Evolutionary conservation across 352 stramenopile genomes (phyloP), one percentile per base, ranked within the genome.

Genomic region (Globisporangium okanoganense): DNA sequence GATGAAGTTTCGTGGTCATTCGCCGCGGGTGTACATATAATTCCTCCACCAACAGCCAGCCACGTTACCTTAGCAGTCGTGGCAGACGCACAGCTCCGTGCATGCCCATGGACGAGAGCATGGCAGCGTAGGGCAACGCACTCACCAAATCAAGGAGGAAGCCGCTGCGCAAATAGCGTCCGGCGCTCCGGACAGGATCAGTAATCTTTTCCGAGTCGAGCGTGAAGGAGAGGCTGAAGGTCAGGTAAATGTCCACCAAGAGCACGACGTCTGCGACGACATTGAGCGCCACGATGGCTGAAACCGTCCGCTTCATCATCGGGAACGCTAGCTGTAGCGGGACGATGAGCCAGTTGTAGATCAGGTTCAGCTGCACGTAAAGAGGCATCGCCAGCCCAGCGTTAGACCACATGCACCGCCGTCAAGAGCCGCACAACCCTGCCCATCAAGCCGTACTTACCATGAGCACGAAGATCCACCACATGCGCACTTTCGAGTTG

Each of bases 141-240:
- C 72, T 87, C 0, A 76, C 5, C 3, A 86, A 20, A 24, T 89
- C 79, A 25, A 81, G 59, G 0, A 71, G 0, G 33, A 86, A 85
- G 0, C 50, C 33, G 5, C 62, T 48, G 6, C 55, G 13, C 5
- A 86, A 16, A 49, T 89, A 87, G n/a, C 61, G 63, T 12, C 24
- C 12, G 0, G 76, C 73, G 25, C 67, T 85, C 35, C 61, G 62
- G 10, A 48, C 53, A 2, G 79, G 58, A 20, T 82, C 62, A 24
- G 72, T 66, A n/a, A 87, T 85, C 25, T 76, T 86, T 44, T 87
- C 78, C 0, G 70, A 64, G 47, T 86, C 59, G 8, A 68, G 38
- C 7, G 57, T 70, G 61, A 77, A 89, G 3, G 77, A 81, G 0
- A 87, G 61, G 27, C 74, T 79, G 35, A 82, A 82, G 55, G 83